phyloP scores from a whole-genome alignment of 139 green algal species.

The Coccomyxa sp. region DNA sequence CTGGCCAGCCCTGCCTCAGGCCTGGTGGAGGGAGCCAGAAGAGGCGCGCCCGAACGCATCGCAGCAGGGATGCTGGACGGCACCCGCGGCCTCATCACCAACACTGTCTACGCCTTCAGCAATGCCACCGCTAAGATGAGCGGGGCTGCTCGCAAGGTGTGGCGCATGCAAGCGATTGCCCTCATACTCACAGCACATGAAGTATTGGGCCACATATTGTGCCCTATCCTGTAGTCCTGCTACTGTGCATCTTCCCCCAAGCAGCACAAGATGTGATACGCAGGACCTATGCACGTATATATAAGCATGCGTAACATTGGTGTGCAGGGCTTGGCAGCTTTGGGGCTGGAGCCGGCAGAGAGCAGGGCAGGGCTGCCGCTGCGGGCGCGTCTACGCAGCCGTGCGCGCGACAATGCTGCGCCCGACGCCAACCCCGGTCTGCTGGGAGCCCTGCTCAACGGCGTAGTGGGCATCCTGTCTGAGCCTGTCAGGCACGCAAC shows the following conservation, averaged over 20 bases:
- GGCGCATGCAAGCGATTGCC: too few relatives aligned
- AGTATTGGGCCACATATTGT: too few relatives aligned
- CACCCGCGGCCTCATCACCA: conserved; percentile 24
- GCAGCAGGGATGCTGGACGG: conserved; percentile 23
- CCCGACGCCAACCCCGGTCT: conserved; percentile 1
- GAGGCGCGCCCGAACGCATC: conserved; percentile 3
- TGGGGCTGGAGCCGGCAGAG: conserved; percentile 29
- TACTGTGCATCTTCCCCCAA: too few relatives aligned
- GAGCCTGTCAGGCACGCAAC: conserved; percentile 14
- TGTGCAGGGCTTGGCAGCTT: conserved; percentile 15
- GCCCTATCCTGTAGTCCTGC: too few relatives aligned
- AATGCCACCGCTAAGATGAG: conserved; percentile 42
- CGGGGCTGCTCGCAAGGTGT: neutral
- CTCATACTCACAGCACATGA: too few relatives aligned
- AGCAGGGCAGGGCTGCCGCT: neutral
- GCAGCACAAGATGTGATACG: too few relatives aligned
- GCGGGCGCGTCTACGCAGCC: neutral
- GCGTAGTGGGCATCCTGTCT: conserved; percentile 9
- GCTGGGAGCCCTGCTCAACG: conserved; percentile 9
- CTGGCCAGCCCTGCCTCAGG: conserved; percentile 33
- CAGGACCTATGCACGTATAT: too few relatives aligned
- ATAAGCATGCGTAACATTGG: too few relatives aligned
- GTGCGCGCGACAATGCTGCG: neutral
- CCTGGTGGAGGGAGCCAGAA: conserved; percentile 32
- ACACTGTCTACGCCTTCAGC: conserved; percentile 40